A percentile compares a stretch with the other conserved stretches of the same genome.
phyloP scores from a whole-genome alignment of 139 green algal species.

The Pseudopediastrum boryanum region DNA sequence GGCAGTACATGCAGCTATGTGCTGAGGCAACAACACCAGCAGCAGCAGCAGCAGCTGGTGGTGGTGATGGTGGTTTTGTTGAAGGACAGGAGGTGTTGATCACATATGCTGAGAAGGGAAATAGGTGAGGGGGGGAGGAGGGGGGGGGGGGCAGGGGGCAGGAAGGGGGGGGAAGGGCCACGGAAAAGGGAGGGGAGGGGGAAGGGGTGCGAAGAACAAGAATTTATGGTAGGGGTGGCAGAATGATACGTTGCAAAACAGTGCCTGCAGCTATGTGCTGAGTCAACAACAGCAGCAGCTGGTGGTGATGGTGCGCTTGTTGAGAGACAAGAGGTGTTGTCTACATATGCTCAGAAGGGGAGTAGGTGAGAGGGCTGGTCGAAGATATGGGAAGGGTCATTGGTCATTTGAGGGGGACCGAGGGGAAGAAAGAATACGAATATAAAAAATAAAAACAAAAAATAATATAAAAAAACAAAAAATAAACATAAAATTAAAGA shows the following conservation, averaged over 20 bases:
- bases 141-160: not conserved
- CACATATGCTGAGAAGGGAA: conserved; percentile 48
- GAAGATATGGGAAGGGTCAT: too few species aligned
- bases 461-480: too few species aligned
- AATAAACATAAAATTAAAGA: too few species aligned
- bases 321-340: too few species aligned
- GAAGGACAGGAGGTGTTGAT: conserved; percentile 35
- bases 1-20: not conserved
- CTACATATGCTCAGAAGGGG: too few species aligned
- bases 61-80: not conserved
- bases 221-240: not conserved
- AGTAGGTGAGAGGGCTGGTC: too few species aligned
- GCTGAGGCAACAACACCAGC: not conserved
- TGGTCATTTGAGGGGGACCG: too few species aligned
- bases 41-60: conserved; percentile 2
- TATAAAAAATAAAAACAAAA: too few species aligned
- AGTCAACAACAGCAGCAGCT: not conserved
- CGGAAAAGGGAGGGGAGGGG: not conserved
- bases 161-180: too few species aligned
- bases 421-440: too few species aligned
- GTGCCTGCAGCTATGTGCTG: not conserved
- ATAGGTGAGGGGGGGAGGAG: conserved; percentile 26
- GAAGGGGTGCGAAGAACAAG: not conserved
- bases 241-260: not conserved
- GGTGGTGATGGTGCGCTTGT: too few species aligned